Percentiles rank a stretch among this genome's conserved stretches.
Conservation (phyloP, 2,329 filamentous ascomycete genomes). For the Diaporthe sp. region DNA sequence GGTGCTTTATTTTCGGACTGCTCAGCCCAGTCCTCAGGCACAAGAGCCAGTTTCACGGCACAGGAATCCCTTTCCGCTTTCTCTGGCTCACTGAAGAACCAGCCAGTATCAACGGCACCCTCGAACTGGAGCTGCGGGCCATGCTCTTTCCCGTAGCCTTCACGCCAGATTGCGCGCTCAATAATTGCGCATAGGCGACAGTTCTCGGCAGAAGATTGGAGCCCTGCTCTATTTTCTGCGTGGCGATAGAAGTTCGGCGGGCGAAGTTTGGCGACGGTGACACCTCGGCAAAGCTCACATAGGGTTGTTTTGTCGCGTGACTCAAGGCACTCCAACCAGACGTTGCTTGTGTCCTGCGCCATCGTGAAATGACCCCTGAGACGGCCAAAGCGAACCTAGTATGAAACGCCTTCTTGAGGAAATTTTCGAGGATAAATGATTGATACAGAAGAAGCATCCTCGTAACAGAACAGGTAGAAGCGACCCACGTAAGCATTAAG, state of each 20-base stretch:
- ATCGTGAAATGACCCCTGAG: neutral
- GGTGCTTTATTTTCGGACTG: neutral
- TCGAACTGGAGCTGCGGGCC: slow-evolving; percentile 20
- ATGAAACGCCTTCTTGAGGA: neutral
- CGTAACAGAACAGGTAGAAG: neutral
- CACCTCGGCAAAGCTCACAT: slow-evolving; percentile 11
- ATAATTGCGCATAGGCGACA: slow-evolving; percentile 19
- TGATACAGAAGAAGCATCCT: neutral
- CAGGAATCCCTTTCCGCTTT: slow-evolving; percentile 11
- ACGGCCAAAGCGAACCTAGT: neutral
- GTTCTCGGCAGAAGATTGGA: neutral
- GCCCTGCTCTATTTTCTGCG: slow-evolving; percentile 12
- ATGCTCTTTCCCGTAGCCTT: neutral
- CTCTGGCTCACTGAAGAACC: neutral
- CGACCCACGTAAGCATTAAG: neutral
- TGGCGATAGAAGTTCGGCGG: slow-evolving; percentile 20
- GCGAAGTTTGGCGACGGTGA: slow-evolving; percentile 3
- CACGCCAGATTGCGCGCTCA: slow-evolving; percentile 8
- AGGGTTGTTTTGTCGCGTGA: slow-evolving; percentile 12
- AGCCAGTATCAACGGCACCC: neutral
- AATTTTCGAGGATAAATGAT: neutral
- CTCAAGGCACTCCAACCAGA: neutral
- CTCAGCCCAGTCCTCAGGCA: neutral
- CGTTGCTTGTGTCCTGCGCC: neutral
- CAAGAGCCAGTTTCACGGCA: slow-evolving; percentile 15